Evolutionary conservation across 139 green algal genomes (phyloP).

Genomic region (Yamagishiella unicocca): DNA sequence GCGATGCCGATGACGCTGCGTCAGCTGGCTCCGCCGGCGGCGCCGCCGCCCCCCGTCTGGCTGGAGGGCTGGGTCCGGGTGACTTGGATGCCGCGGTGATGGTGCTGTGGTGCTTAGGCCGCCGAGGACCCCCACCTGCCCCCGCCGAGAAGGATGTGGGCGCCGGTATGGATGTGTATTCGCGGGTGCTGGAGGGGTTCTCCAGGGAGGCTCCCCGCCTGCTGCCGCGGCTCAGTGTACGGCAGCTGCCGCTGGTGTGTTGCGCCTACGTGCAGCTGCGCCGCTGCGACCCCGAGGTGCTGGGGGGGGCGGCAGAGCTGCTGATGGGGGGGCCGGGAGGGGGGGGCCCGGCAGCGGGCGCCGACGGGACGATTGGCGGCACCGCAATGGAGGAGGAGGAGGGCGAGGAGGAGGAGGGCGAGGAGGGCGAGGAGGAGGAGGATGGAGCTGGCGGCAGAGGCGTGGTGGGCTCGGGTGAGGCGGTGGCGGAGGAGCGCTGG

Average conservation of each 20-base stretch:
- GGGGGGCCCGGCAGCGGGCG: background rate
- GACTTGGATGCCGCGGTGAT: slow-evolving; percentile 25
- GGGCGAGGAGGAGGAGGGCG: background rate
- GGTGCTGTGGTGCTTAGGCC: slow-evolving; percentile 15
- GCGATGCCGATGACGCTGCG: too few relatives aligned
- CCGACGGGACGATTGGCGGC: too few relatives aligned
- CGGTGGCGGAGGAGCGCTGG: too few relatives aligned
- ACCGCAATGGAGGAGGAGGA: slow-evolving; percentile 3
- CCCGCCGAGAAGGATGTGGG: background rate
- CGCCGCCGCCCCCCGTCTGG: too few relatives aligned
- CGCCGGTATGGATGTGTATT: background rate
- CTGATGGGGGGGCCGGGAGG: background rate
- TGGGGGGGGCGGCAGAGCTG: slow-evolving; percentile 6
- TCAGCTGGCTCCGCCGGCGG: too few relatives aligned
- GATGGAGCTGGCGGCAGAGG: background rate
- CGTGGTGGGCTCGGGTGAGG: background rate
- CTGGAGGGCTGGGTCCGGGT: background rate
- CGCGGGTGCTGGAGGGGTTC: slow-evolving; percentile 7
- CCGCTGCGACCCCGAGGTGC: background rate
- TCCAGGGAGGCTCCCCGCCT: background rate
- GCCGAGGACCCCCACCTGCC: background rate
- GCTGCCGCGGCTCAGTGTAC: background rate
- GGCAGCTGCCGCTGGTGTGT: slow-evolving; percentile 32
- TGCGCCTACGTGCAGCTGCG: slow-evolving; percentile 18
- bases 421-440: background rate